phyloP scores from a whole-genome alignment of 2,329 filamentous ascomycete species.

The Neonectria faginata region DNA sequence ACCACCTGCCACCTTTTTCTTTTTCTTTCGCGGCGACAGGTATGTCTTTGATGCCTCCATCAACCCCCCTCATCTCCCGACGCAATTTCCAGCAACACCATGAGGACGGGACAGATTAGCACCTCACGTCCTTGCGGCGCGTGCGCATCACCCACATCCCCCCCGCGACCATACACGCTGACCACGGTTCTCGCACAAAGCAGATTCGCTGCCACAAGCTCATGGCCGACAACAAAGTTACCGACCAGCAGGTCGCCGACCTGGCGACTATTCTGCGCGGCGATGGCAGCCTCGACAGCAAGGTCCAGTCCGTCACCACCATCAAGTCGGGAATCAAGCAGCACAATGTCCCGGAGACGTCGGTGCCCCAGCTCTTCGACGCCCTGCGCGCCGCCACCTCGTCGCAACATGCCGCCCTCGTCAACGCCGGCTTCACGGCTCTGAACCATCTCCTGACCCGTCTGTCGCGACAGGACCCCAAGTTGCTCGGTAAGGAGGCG shows the following conservation, averaged over 20 bases:
- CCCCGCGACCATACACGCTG: conserved; percentile 25
- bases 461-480: conserved; percentile 85
- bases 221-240: conserved; percentile 68
- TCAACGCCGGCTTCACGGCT: conserved; percentile 86
- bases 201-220: conserved; percentile 39
- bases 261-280: conserved; percentile 65
- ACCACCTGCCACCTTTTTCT: conserved; percentile 36
- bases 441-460: conserved; percentile 90
- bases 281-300: conserved; percentile 76
- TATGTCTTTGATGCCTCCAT: conserved; percentile 29
- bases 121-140: conserved; percentile 31
- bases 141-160: conserved; percentile 7
- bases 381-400: conserved; percentile 80
- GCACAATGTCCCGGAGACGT: conserved; percentile 83
- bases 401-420: conserved; percentile 81
- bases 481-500: conserved; percentile 76
- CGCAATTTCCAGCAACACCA: conserved; percentile 32
- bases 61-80: conserved; percentile 27
- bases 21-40: conserved; percentile 35
- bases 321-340: conserved; percentile 94
- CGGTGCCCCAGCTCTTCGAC: conserved; percentile 82
- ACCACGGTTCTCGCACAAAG: conserved; percentile 12
- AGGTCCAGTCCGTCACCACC: conserved; percentile 76
- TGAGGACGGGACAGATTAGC: conserved; percentile 30
- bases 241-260: conserved; percentile 68